Evolutionary conservation across 1,284 basidiomycete species (phyloP), one percentile per base, ranked within the genome.

Genomic region (Rhodotorula sp.): DNA sequence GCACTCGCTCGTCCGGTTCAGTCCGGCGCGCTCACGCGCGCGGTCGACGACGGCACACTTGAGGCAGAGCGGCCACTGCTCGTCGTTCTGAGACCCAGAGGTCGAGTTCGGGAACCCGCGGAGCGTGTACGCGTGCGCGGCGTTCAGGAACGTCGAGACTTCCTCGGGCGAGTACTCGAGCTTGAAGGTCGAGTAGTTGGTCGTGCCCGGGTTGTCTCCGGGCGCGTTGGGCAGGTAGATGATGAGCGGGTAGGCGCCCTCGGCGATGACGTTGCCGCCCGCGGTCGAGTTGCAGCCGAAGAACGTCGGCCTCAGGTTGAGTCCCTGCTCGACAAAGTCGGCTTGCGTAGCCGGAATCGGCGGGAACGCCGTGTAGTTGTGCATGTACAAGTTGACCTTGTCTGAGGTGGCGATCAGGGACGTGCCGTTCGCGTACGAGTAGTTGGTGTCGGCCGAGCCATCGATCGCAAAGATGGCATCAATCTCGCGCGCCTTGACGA

Each of bases 391-490:
- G 4, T 73, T 59, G 0, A 71, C 71, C 71, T 78, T 75, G 23
- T 76, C 71, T 62, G 76, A 78, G 1, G 82, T 82, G 29, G 81
- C 80, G 39, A 79, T 75, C 6, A 85, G 78, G 4, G 84, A 80
- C 0, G 84, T 83, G 7, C 84, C 84, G 78, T 91, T 91, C 64
- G 90, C 89, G 87, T 87, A 91, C 59, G 74, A 78, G 69, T 86
- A 83, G 18, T 67, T 70, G 5, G 80, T 68, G 74, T 88, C 86
- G 70, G 87, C 84, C 68, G 87, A 87, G 6, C 84, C 84, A 77
- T 92, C 91, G 14, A 90, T 79, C 2, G 87, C 88, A n/a, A 92
- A 84, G 65, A 92, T 84, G 7, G 89, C 84, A 79, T 92, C 90
- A 43, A 91, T 67, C 0, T 78, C 82, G 58, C 90, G 84, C 1